Conservation (phyloP, 495 filamentous ascomycete genomes). For the Podospora appendiculata region DNA sequence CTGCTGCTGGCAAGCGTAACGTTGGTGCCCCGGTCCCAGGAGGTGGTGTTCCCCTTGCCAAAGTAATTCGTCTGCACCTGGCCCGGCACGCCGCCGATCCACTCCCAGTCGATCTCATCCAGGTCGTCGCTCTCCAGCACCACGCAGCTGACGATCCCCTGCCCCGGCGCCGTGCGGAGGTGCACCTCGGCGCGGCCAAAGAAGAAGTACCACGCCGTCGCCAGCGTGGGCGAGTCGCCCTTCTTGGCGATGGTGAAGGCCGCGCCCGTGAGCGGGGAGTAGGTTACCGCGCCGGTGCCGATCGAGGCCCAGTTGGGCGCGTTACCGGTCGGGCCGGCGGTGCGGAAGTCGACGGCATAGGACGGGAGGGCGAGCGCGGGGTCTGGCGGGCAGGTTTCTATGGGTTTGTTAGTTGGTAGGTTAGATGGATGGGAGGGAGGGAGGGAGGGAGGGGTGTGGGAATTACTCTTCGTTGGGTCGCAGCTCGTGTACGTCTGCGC, state of each 20-base stretch:
- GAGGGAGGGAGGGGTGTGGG: no score
- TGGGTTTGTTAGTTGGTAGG: background rate
- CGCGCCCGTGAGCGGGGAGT: conserved; percentile 54
- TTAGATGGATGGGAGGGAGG: background rate
- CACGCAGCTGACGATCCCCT: conserved; percentile 68
- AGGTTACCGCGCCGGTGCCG: conserved; percentile 42
- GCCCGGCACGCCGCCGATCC: conserved; percentile 52
- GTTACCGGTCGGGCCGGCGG: conserved; percentile 42
- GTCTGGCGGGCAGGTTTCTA: conserved; percentile 8
- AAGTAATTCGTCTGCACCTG: conserved; percentile 86
- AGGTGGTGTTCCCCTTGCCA: conserved; percentile 73
- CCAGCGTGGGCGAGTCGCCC: conserved; percentile 69
- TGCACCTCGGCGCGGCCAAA: conserved; percentile 62
- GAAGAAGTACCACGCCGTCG: conserved; percentile 64
- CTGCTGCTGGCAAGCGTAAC: conserved; percentile 45
- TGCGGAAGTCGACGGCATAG: conserved; percentile 50
- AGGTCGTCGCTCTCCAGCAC: conserved; percentile 81
- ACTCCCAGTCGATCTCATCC: conserved; percentile 91
- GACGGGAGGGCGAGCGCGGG: conserved; percentile 2
- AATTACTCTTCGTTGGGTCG: conserved; percentile 7
- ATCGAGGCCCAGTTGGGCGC: conserved; percentile 55
- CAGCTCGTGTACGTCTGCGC: conserved; percentile 8
- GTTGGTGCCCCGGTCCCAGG: conserved; percentile 64
- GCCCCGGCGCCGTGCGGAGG: conserved; percentile 56
- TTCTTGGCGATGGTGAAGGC: conserved; percentile 64